Conservation (phyloP, 345 rosid genomes). For the Lumnitzera racemosa region DNA sequence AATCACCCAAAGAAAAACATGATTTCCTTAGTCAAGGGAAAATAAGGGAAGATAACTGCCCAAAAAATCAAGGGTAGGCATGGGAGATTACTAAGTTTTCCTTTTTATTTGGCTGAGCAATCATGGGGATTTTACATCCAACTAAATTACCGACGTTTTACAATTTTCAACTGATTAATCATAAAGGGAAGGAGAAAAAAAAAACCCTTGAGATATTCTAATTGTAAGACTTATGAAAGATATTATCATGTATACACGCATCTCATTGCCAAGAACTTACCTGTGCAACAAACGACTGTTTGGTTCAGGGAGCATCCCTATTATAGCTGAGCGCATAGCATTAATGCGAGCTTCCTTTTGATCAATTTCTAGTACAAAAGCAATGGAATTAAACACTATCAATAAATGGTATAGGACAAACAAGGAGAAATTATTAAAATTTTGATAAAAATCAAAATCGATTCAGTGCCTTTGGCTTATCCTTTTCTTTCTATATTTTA, state of each 20-base stretch:
- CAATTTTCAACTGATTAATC: no score
- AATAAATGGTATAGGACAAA: conserved; percentile 3
- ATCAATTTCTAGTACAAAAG: conserved; percentile 63
- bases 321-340: conserved; percentile 80
- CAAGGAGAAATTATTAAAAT: neutral
- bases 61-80: no score
- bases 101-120: no score
- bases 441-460: neutral
- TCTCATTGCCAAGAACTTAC: conserved; percentile 17
- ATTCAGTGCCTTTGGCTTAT: no score
- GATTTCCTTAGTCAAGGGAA: no score
- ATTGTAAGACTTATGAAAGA: neutral
- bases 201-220: neutral
- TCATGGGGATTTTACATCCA: no score
- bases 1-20: no score
- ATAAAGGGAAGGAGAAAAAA: no score
- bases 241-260: conserved; percentile 1
- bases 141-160: no score
- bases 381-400: conserved; percentile 8
- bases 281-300: conserved; percentile 88
- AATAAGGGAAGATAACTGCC: no score
- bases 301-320: conserved; percentile 96
- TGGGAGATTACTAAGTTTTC: no score
- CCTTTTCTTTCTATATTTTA: no score
- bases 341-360: conserved; percentile 71